phyloP scores from a whole-genome alignment of 495 filamentous ascomycete genomes.

The Penicillium riverlandense region DNA sequence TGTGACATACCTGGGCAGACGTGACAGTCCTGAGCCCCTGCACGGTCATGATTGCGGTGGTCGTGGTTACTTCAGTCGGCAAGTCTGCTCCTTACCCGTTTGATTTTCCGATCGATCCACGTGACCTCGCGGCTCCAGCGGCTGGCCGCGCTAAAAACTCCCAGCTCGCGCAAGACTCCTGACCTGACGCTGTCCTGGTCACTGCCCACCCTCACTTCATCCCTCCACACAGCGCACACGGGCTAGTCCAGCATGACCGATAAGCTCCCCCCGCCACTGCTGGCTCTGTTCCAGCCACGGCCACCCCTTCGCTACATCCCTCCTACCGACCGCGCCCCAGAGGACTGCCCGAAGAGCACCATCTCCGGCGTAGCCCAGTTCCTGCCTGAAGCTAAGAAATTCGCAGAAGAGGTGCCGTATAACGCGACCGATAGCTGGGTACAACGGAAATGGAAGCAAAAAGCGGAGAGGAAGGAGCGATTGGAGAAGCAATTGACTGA shows the following conservation, averaged over 20 bases:
- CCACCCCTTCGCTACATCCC: slow-evolving; percentile 87
- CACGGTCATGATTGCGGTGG: slow-evolving; percentile 56
- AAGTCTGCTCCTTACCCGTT: slow-evolving; percentile 2
- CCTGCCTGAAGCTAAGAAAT: slow-evolving; percentile 60
- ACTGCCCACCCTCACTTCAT: too few species aligned
- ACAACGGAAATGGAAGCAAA: slow-evolving; percentile 72
- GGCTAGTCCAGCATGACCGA: slow-evolving; percentile 65
- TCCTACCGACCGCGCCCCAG: slow-evolving; percentile 73
- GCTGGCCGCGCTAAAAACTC: slow-evolving; percentile 3
- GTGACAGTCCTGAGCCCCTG: slow-evolving; percentile 44
- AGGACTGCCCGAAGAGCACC: slow-evolving; percentile 60
- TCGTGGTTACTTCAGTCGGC: slow-evolving; percentile 2
- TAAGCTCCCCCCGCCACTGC: slow-evolving; percentile 85
- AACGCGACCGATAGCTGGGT: slow-evolving; percentile 87
- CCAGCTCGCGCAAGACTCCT: slow-evolving; percentile 18
- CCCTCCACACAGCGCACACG: too few species aligned
- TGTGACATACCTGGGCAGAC: slow-evolving; percentile 29
- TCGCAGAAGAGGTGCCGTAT: slow-evolving; percentile 66
- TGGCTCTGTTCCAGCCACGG: slow-evolving; percentile 89
- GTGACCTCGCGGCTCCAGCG: slow-evolving; percentile 12
- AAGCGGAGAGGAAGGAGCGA: slow-evolving; percentile 65
- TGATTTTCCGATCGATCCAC: slow-evolving; percentile 17
- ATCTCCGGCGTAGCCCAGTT: slow-evolving; percentile 69
- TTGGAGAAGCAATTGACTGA: slow-evolving; percentile 59
- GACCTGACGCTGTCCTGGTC: not conserved